A percentile compares a stretch with the other conserved stretches of the same genome.
These are phyloP conservation scores for Craterostigma plantagineum DNA, from an alignment of 257 asterid genomes.

Conservation along the genomic window DNA sequence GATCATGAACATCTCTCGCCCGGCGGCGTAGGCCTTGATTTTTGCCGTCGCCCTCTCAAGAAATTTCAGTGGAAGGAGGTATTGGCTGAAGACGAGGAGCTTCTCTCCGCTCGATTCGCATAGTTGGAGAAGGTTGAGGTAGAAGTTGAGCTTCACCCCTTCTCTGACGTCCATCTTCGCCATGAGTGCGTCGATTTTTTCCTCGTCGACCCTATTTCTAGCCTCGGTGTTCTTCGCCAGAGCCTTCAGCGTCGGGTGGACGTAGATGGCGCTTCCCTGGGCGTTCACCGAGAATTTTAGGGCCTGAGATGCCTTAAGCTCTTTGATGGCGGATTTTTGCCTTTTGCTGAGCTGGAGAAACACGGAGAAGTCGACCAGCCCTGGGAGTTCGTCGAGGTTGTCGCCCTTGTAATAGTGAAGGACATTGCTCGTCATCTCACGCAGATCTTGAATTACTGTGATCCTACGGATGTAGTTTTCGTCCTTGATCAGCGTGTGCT, in stretches of 20 bases:
- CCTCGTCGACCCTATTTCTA: slow-evolving; percentile 70
- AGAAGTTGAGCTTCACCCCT: slow-evolving; percentile 78
- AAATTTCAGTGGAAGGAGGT: slow-evolving; percentile 69
- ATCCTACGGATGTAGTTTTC: slow-evolving; percentile 53
- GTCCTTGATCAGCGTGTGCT: slow-evolving; percentile 57
- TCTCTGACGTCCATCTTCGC: slow-evolving; percentile 46
- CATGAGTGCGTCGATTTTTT: slow-evolving; percentile 37
- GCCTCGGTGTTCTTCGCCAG: slow-evolving; percentile 44
- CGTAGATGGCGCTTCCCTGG: slow-evolving; percentile 88
- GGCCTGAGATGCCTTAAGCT: slow-evolving; percentile 16
- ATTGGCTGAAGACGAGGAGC: slow-evolving; percentile 79
- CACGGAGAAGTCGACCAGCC: slow-evolving; percentile 72
- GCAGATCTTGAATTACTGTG: slow-evolving; percentile 60
- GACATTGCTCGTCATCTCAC: slow-evolving; percentile 79
- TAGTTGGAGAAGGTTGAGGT: slow-evolving; percentile 63
- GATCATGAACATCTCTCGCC: slow-evolving; percentile 78
- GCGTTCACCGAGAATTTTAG: slow-evolving; percentile 62
- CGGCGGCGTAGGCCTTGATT: slow-evolving; percentile 46
- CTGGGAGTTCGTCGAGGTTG: slow-evolving; percentile 89
- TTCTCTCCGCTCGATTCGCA: slow-evolving; percentile 77
- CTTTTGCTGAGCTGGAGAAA: slow-evolving; percentile 44
- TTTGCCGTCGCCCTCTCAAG: slow-evolving; percentile 61
- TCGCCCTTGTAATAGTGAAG: slow-evolving; percentile 93
- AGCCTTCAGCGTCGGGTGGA: slow-evolving; percentile 53
- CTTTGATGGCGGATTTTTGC: slow-evolving; percentile 42